phyloP scores from a whole-genome alignment of 352 stramenopile genomes.

The Globisporangium lucens region DNA sequence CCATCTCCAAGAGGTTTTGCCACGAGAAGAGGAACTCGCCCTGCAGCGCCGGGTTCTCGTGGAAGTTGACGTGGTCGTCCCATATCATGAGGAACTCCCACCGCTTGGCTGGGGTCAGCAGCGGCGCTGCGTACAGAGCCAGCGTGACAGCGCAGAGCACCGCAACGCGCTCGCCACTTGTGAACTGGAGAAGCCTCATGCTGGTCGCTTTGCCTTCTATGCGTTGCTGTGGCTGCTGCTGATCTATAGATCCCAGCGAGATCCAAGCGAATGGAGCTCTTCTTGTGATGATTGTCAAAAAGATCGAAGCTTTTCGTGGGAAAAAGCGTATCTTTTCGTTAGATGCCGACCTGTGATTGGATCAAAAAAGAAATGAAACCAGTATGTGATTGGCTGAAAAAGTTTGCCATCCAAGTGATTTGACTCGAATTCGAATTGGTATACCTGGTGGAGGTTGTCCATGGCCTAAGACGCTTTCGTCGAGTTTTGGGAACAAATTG shows the following conservation, averaged over 20 bases:
- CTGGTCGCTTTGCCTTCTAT: background rate
- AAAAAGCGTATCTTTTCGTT: background rate
- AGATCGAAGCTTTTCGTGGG: background rate
- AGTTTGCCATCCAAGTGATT: too few relatives aligned
- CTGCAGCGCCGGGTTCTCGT: background rate
- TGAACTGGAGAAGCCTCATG: background rate
- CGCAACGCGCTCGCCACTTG: background rate
- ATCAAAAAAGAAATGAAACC: background rate
- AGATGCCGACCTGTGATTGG: background rate
- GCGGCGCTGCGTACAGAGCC: background rate
- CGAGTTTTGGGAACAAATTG: too few relatives aligned
- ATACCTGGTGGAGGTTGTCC: too few relatives aligned
- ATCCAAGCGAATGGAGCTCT: background rate
- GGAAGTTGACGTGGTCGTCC: background rate
- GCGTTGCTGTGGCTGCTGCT: background rate
- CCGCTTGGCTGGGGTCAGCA: background rate
- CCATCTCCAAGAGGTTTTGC: conserved; percentile 38
- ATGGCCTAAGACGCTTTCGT: too few relatives aligned
- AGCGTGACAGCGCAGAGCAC: background rate
- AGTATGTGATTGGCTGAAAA: background rate
- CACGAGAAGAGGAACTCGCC: conserved; percentile 19
- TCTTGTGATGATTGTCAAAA: background rate
- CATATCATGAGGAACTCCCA: background rate
- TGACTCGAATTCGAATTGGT: too few relatives aligned
- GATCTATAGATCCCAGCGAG: background rate